These are phyloP conservation scores for Cochlearia excelsa DNA, from an alignment of 345 rosid species.

Conservation along the genomic window DNA sequence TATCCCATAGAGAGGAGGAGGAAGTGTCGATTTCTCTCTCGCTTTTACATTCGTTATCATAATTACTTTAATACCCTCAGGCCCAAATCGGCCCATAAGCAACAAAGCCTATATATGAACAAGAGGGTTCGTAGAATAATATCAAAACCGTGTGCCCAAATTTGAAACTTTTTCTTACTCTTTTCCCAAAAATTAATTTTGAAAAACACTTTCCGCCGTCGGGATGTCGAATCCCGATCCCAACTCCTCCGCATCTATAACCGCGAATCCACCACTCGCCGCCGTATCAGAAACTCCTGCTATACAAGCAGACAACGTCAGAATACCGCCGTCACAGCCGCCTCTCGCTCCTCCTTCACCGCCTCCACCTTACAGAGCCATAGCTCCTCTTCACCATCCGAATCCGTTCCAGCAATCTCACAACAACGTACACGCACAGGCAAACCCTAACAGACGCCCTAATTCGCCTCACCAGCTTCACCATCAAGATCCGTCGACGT, in stretches of 20 bases:
- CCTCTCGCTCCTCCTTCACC: slow-evolving; percentile 23
- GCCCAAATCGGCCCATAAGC: slow-evolving; percentile 27
- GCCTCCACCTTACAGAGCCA: slow-evolving; percentile 23
- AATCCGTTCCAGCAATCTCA: slow-evolving; percentile 34
- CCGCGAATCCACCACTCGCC: slow-evolving; percentile 16
- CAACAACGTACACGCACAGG: slow-evolving; percentile 17
- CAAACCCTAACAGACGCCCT: slow-evolving; percentile 18
- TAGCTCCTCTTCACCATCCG: slow-evolving; percentile 23
- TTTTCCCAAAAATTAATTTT: neutral
- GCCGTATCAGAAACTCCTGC: slow-evolving; percentile 12
- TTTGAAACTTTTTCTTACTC: slow-evolving; percentile 27
- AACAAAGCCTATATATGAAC: neutral
- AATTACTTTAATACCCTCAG: slow-evolving; percentile 14
- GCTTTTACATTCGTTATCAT: neutral
- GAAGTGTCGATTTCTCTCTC: neutral
- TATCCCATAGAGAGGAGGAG: slow-evolving; percentile 15
- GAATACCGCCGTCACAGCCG: slow-evolving; percentile 13
- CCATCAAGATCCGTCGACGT: slow-evolving; percentile 30
- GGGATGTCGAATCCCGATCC: slow-evolving; percentile 36
- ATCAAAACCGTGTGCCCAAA: slow-evolving; percentile 26
- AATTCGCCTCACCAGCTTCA: slow-evolving; percentile 21
- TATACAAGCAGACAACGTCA: neutral
- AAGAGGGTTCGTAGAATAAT: slow-evolving; percentile 13
- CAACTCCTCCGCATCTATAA: slow-evolving; percentile 22
- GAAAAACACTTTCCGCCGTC: slow-evolving; percentile 26